Evolutionary conservation across 495 filamentous ascomycete genomes (phyloP), one percentile per base, ranked within the genome.

Genomic region (Penicillium paxilli): DNA sequence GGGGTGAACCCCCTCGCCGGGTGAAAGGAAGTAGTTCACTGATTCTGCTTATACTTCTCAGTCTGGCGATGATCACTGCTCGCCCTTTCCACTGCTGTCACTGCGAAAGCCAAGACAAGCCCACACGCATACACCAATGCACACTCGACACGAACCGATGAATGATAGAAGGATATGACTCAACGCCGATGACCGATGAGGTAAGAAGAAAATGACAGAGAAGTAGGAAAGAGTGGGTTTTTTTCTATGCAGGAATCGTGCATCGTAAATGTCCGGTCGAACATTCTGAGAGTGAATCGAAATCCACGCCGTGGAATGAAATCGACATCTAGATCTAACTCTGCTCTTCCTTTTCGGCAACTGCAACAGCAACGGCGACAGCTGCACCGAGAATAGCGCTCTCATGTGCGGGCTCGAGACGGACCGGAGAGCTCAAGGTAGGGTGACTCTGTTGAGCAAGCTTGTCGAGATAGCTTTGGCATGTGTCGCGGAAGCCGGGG

Each of bases 371-470:
- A 7, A 77, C 81, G 5, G 83, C 79, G 40, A 85, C 82, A 0
- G 77, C 82, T 6, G 80, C 82, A 7, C 82, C 82, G 7, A 82
- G 53, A 37, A 85, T 81, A 6, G 80, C 80, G 40, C 79, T 77
- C 44, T 84, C 81, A 12, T 65, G 67, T 4, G 79, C 79, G 14
- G 68, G 70, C 25, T 82, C 78, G 12, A 85, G 68, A 11, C 69
- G 60, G n/a, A 77, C 71, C 9, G 53, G 62, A 17, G 67, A 62
- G 20, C 30, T 25, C 2, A 51, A 30, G 14, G 60, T 60, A 7
- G 64, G 61, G 28, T 67, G 59, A 8, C 59, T 66, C 25, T 69
- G 53, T 16, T 67, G 62, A 11, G 72, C 62, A 14, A 84, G 64
- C 41, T 77, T 64, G 56, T 81, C 68, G 41, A 84, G 60, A 37